These are phyloP conservation scores for Mesembryanthemum crystallinum DNA, from an alignment of 148 eudicot genomes.

Conservation along the genomic window DNA sequence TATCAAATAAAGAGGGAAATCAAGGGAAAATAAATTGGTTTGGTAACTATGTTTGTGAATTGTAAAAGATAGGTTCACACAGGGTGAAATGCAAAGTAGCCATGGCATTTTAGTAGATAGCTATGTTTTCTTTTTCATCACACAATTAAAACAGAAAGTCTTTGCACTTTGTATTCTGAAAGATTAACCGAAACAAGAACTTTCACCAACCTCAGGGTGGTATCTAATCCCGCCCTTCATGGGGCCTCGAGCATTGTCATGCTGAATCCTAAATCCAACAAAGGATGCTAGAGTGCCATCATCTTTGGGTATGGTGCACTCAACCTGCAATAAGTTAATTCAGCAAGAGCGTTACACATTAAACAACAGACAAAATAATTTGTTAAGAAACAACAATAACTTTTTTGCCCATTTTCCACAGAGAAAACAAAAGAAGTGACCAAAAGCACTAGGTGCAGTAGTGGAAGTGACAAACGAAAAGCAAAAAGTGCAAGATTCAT, in stretches of 20 bases:
- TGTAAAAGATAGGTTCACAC: not conserved
- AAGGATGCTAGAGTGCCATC: constrained; percentile 85
- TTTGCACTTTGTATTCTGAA: not conserved
- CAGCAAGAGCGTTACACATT: not conserved
- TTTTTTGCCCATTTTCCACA: not conserved
- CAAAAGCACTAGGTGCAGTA: not conserved
- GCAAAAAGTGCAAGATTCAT: not conserved
- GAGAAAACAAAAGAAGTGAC: not conserved
- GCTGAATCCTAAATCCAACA: constrained; percentile 93
- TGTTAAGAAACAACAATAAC: no score
- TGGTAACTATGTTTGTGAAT: not conserved
- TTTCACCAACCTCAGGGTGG: constrained; percentile 84
- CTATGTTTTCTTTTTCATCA: not conserved
- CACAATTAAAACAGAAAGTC: not conserved
- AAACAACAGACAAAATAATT: not conserved
- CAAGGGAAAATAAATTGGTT: not conserved
- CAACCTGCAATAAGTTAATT: constrained; percentile 58
- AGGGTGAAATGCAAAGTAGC: not conserved
- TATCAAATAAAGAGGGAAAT: not conserved
- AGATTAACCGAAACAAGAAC: not conserved
- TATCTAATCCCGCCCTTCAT: constrained; percentile 99
- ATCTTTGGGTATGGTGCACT: constrained; percentile 97
- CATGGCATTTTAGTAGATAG: not conserved
- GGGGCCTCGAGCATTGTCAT: constrained; percentile 97
- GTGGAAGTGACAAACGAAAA: not conserved